phyloP scores from a whole-genome alignment of 2,329 filamentous ascomycete species.

The Monosporascus ibericus region DNA sequence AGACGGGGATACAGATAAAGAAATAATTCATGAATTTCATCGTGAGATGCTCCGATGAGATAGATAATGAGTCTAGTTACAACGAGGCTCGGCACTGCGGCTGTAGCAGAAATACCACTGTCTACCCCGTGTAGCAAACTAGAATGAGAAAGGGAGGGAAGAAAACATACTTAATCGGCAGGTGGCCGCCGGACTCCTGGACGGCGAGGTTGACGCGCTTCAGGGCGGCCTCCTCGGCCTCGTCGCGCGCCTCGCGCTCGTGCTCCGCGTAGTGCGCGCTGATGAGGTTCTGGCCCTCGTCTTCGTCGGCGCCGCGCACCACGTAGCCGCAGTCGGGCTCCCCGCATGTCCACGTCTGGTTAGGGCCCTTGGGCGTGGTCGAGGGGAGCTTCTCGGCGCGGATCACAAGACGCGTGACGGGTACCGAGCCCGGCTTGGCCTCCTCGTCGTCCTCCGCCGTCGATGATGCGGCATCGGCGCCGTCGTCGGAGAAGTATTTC shows the following conservation, averaged over 20 bases:
- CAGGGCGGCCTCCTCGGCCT: constrained; percentile 22
- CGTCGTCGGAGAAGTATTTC: constrained; percentile 15
- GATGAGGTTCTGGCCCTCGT: constrained; percentile 50
- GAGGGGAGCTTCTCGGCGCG: constrained; percentile 45
- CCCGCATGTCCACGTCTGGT: constrained; percentile 61
- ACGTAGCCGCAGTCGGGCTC: constrained; percentile 58
- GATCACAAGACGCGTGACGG: constrained; percentile 32
- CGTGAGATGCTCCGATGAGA: no score
- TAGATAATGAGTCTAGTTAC: not conserved
- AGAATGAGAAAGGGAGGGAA: constrained; percentile 29
- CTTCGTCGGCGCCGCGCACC: constrained; percentile 55
- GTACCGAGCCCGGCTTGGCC: not conserved
- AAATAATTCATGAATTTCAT: no score
- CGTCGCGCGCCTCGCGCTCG: constrained; percentile 45
- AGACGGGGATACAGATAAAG: no score
- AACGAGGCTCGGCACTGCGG: not conserved
- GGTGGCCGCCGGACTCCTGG: constrained; percentile 49
- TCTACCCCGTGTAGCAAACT: constrained; percentile 17
- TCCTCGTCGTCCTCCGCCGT: constrained; percentile 24
- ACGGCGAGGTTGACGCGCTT: constrained; percentile 47
- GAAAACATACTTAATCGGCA: constrained; percentile 50
- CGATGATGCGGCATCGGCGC: constrained; percentile 10
- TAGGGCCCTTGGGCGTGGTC: constrained; percentile 44
- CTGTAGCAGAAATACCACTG: not conserved
- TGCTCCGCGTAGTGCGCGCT: constrained; percentile 57